These are phyloP conservation scores for Mycena floridula DNA, from an alignment of 768 basidiomycete genomes.

Conservation along the genomic window DNA sequence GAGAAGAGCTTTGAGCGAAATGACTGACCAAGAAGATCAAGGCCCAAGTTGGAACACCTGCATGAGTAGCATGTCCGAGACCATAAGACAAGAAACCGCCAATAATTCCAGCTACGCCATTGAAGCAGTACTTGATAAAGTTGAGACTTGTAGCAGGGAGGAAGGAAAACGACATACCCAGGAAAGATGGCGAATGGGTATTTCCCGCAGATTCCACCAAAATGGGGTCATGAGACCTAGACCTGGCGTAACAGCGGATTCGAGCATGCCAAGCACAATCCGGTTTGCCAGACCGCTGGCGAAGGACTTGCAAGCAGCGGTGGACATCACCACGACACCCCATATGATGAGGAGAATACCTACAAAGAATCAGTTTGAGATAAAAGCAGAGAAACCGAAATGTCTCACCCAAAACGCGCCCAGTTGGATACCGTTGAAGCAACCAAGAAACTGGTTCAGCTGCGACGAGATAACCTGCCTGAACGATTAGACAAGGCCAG, in stretches of 20 bases:
- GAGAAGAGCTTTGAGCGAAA: background rate
- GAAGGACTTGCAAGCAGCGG: too few species aligned
- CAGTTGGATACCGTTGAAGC: too few species aligned
- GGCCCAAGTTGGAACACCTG: slow-evolving; percentile 19
- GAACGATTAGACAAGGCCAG: too few species aligned
- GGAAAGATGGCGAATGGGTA: slow-evolving; percentile 19
- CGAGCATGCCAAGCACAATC: slow-evolving; percentile 8
- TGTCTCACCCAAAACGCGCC: too few species aligned
- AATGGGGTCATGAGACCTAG: slow-evolving; percentile 24
- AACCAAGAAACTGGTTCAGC: too few species aligned
- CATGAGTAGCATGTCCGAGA: slow-evolving; percentile 15
- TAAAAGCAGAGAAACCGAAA: too few species aligned
- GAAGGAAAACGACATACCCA: slow-evolving; percentile 17
- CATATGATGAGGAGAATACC: too few species aligned
- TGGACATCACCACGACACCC: too few species aligned
- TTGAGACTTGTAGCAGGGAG: background rate
- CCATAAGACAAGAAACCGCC: slow-evolving; percentile 21
- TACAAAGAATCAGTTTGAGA: too few species aligned
- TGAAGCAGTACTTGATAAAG: slow-evolving; percentile 9
- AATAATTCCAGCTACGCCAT: slow-evolving; percentile 17
- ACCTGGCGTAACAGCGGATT: slow-evolving; percentile 13
- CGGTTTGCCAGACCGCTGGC: too few species aligned
- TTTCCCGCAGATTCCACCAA: slow-evolving; percentile 22
- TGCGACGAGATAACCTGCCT: too few species aligned
- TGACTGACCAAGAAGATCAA: slow-evolving; percentile 18